Percentiles rank a stretch among this genome's conserved stretches.
Conservation (phyloP, 164 flowering plant species). For the Piper betle region DNA sequence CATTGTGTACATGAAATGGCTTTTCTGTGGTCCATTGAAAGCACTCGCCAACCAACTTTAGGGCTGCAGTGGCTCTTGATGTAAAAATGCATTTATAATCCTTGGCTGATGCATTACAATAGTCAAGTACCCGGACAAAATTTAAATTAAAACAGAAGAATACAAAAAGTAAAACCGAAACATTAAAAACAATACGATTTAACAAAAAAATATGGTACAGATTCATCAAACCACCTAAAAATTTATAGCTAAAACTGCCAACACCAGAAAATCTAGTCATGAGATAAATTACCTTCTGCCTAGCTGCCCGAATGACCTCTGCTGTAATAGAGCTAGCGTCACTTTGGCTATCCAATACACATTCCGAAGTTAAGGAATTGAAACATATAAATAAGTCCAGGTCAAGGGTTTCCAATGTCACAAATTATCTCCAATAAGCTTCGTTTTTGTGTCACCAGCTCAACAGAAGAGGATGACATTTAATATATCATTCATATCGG, state of each 20-base stretch:
- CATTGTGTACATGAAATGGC: conserved; percentile 78
- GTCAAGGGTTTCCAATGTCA: too few relatives aligned
- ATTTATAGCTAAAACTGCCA: too few relatives aligned
- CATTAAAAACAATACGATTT: not conserved
- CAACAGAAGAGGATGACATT: too few relatives aligned
- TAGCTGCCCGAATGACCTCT: conserved; percentile 47
- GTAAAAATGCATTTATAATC: conserved; percentile 89
- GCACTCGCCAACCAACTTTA: conserved; percentile 84
- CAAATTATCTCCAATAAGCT: too few relatives aligned
- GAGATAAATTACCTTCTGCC: conserved; percentile 44
- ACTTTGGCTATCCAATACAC: conserved; percentile 71
- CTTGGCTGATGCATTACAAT: conserved; percentile 67
- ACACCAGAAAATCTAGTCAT: too few relatives aligned
- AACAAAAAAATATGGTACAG: too few relatives aligned
- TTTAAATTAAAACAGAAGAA: not conserved
- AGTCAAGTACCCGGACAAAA: conserved; percentile 53
- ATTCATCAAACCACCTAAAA: not conserved
- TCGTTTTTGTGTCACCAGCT: too few relatives aligned
- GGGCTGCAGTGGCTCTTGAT: conserved; percentile 87
- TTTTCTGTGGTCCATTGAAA: conserved; percentile 79
- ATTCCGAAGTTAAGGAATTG: conserved; percentile 22
- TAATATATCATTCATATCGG: too few relatives aligned
- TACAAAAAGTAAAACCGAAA: not conserved
- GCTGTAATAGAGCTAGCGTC: conserved; percentile 44
- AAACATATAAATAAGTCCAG: not conserved